These are phyloP conservation scores for Rhodamnia argentea DNA, from an alignment of 345 rosid species.

Conservation along the genomic window DNA sequence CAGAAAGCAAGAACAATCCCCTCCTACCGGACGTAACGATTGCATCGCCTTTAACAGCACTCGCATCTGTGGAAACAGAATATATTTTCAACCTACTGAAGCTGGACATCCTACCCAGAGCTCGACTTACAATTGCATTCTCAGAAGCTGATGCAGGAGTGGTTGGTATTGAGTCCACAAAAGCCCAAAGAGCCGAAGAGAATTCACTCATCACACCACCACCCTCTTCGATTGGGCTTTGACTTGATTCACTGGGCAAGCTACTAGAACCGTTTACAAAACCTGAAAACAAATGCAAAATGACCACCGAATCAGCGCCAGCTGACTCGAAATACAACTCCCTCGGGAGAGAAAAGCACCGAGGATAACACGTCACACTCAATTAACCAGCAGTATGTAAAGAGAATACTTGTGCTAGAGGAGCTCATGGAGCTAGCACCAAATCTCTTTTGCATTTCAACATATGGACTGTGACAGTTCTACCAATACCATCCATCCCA, in stretches of 20 bases:
- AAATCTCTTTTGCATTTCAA: slow-evolving; percentile 21
- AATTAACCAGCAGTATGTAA: not conserved
- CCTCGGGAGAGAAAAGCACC: not conserved
- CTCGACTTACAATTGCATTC: slow-evolving; percentile 49
- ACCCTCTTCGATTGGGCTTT: slow-evolving; percentile 20
- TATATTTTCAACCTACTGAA: slow-evolving; percentile 32
- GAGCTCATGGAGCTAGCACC: slow-evolving; percentile 41
- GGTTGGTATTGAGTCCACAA: slow-evolving; percentile 80
- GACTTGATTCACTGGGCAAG: slow-evolving; percentile 6
- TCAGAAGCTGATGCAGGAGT: slow-evolving; percentile 83
- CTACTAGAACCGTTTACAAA: slow-evolving; percentile 1
- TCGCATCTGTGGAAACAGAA: slow-evolving; percentile 7
- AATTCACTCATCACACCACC: slow-evolving; percentile 31
- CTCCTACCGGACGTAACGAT: slow-evolving; percentile 19
- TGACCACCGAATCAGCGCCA: not conserved
- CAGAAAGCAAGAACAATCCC: slow-evolving; percentile 31
- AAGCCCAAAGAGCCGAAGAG: slow-evolving; percentile 60
- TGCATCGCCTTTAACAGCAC: slow-evolving; percentile 6
- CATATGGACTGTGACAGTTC: slow-evolving; percentile 25
- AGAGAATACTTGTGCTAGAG: slow-evolving; percentile 27
- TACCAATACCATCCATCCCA: slow-evolving; percentile 32
- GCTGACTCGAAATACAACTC: not conserved
- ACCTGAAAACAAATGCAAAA: slow-evolving; percentile 30
- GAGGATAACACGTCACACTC: not conserved
- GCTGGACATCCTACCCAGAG: slow-evolving; percentile 64